Evolutionary conservation across 257 asterid genomes (phyloP).

Genomic region (Fraxinus pennsylvanica): DNA sequence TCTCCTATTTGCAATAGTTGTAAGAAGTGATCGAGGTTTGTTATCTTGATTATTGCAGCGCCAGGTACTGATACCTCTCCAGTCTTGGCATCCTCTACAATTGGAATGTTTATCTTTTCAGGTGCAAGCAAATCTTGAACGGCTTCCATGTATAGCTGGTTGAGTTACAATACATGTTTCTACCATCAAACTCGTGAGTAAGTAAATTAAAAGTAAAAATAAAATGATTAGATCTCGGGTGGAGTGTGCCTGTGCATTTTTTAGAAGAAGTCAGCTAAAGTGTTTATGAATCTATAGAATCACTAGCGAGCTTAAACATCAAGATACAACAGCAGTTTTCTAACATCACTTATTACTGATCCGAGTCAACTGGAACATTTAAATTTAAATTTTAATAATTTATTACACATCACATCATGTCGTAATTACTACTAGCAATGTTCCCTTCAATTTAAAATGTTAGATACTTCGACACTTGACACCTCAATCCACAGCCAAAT

Average conservation of each 20-base stretch:
- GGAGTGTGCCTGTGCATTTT: background rate
- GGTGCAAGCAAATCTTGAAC: slow-evolving; percentile 96
- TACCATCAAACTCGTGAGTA: slow-evolving; percentile 16
- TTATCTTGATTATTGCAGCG: slow-evolving; percentile 65
- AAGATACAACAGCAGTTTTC: background rate
- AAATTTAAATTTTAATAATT: too few relatives aligned
- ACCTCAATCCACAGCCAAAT: background rate
- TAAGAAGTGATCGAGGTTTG: slow-evolving; percentile 64
- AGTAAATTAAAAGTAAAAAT: slow-evolving; percentile 2
- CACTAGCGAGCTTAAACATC: background rate
- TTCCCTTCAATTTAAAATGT: background rate
- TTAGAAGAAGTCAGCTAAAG: background rate
- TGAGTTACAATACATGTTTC: slow-evolving; percentile 3
- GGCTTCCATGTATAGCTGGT: slow-evolving; percentile 84
- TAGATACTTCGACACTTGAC: background rate
- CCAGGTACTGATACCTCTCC: slow-evolving; percentile 88
- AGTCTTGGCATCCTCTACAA: slow-evolving; percentile 78
- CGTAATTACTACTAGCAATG: background rate
- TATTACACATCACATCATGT: background rate
- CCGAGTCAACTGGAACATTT: background rate
- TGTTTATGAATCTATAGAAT: background rate
- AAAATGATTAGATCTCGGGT: background rate
- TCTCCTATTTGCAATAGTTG: slow-evolving; percentile 75
- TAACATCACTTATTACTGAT: background rate
- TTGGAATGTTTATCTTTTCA: slow-evolving; percentile 71